These are phyloP conservation scores for Claviceps purpurea DNA, from an alignment of 2,329 filamentous ascomycete species.

Conservation along the genomic window DNA sequence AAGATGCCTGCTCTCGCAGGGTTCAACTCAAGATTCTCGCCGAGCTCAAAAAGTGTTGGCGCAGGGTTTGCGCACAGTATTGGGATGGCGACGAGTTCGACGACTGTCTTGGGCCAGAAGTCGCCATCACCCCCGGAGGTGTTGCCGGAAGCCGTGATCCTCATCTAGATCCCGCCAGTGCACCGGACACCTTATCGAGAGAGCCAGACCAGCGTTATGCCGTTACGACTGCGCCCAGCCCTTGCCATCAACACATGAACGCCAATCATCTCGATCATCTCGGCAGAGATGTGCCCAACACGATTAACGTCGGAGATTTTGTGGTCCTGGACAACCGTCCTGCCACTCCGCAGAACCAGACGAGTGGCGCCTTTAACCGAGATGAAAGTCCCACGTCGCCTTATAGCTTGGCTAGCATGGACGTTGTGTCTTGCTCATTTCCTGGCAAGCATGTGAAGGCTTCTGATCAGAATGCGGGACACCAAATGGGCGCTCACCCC, in stretches of 20 bases:
- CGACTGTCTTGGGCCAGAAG: conserved; percentile 45
- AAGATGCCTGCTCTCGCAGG: conserved; percentile 30
- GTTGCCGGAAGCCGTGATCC: conserved; percentile 47
- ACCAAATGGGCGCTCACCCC: conserved; percentile 41
- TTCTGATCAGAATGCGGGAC: conserved; percentile 24
- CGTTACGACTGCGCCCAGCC: conserved; percentile 16
- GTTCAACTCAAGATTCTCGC: conserved; percentile 71
- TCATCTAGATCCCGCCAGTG: conserved; percentile 34
- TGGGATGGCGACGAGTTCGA: conserved; percentile 68
- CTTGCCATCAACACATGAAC: neutral
- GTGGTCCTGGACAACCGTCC: conserved; percentile 31
- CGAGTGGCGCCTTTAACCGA: conserved; percentile 10
- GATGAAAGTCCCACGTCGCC: conserved; percentile 29
- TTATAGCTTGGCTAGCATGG: conserved; percentile 43
- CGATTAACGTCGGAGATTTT: conserved; percentile 33
- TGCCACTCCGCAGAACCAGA: conserved; percentile 30
- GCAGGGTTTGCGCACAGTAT: conserved; percentile 74
- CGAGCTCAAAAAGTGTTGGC: conserved; percentile 96
- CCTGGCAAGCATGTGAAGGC: conserved; percentile 36
- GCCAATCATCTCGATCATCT: conserved; percentile 17
- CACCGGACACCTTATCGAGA: conserved; percentile 34
- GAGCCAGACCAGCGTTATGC: conserved; percentile 32
- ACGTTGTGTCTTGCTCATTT: conserved; percentile 51
- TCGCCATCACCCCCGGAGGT: conserved; percentile 65
- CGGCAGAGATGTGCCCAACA: conserved; percentile 31